Base-by-base conservation (phyloP, 352 stramenopile species). In the Phytophthora cryptogea region DNA sequence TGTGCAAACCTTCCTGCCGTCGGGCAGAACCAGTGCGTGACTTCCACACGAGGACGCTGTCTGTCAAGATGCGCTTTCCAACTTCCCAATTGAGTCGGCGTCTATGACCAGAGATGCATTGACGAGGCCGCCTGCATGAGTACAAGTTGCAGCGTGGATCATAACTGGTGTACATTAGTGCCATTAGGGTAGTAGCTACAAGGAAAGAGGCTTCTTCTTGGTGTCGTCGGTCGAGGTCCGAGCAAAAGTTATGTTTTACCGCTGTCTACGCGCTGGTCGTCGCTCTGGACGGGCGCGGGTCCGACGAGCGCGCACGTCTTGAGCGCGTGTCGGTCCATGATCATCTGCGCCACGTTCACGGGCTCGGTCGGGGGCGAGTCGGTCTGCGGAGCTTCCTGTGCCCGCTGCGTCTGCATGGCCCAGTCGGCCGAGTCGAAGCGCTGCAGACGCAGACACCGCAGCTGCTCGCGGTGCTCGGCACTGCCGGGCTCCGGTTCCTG, bases 381-480 rank as follows among this genome's bases (percentile, higher is more conserved):
- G 10, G 51, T 54, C 39, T 54, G 57, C 8, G 40, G 54, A 31
- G 5, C 10, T 16, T 48, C 45, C 47, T 67, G 60, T 14, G 51
- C 10, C 5, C 57, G 46, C 49, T 78, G 70, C 16, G 33, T 36
- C 31, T 88, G 57, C 68, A 89, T 66, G 10, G 69, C 74, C 79
- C 79, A 91, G 35, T 91, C 82, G 46, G 79, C 82, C 45, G 82
- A 91, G 65, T 91, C 82, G 50, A 91, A 91, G 23, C 82, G 77
- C 54, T 91, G 82, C 23, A 89, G 39, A 3, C 75, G 74, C 13
- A 86, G 70, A 60, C 78, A 79, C 4, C 62, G 71, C 17, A 91
- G 72, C 27, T 78, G 68, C 40, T 88, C 73, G 3, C 55, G 69
- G 0, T 57, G 37, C 14, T 77, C 63, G 23, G 37, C 27, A 1